These are phyloP conservation scores for Eutrema heterophyllum DNA, from an alignment of 345 rosid genomes.

Conservation along the genomic window DNA sequence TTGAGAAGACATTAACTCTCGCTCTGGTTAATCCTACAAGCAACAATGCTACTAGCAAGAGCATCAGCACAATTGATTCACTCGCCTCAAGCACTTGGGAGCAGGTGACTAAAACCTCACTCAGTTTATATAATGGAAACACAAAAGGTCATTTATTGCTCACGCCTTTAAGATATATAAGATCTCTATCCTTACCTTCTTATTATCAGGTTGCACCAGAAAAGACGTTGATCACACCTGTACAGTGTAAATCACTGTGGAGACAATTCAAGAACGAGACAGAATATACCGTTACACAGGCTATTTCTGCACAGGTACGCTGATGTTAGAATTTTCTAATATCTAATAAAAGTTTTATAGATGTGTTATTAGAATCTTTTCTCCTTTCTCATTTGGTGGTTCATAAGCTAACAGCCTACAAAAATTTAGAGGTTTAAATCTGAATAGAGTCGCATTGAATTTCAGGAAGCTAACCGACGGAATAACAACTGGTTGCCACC, in stretches of 20 bases:
- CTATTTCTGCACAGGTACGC: slow-evolving; percentile 95
- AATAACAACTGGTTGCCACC: slow-evolving; percentile 98
- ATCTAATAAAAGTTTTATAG: neutral
- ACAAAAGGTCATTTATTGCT: neutral
- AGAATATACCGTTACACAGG: slow-evolving; percentile 89
- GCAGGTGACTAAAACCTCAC: slow-evolving; percentile 48
- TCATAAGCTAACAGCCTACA: neutral
- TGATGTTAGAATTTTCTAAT: neutral
- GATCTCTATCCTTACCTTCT: neutral
- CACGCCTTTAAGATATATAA: neutral
- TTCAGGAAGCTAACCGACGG: slow-evolving; percentile 94
- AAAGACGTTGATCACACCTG: slow-evolving; percentile 91
- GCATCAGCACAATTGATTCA: slow-evolving; percentile 57
- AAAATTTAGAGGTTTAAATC: neutral
- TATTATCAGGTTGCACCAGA: slow-evolving; percentile 58
- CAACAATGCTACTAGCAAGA: slow-evolving; percentile 45
- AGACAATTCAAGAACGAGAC: slow-evolving; percentile 96
- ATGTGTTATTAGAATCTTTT: neutral
- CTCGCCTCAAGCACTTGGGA: slow-evolving; percentile 96
- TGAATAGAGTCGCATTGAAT: slow-evolving; percentile 8
- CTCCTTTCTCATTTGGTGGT: neutral
- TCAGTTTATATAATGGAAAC: neutral
- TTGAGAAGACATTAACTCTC: slow-evolving; percentile 56
- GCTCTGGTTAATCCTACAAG: slow-evolving; percentile 52
- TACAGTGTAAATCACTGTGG: slow-evolving; percentile 96